A percentile compares a stretch with the other conserved stretches of the same genome.
phyloP scores from a whole-genome alignment of 805 yeast species.

The Wickerhamiella azymoides region DNA sequence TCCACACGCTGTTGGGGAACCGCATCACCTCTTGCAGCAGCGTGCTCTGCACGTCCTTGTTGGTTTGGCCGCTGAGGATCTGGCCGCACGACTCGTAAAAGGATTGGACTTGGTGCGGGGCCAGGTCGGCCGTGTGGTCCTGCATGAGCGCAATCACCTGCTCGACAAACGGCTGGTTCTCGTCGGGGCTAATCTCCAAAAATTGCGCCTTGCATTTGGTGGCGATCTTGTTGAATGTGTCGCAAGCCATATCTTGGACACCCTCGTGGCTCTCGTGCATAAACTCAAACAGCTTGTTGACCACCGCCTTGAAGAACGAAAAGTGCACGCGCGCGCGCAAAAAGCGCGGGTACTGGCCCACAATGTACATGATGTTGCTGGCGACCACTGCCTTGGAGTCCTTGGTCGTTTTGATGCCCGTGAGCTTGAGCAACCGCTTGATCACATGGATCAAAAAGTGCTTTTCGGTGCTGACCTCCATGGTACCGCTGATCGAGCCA shows the following conservation, averaged over 20 bases:
- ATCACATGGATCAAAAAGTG: slow-evolving; percentile 85
- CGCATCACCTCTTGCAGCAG: slow-evolving; percentile 70
- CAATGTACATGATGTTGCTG: slow-evolving; percentile 98
- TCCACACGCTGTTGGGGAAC: slow-evolving; percentile 91
- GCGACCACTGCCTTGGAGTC: slow-evolving; percentile 99
- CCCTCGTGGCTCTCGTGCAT: slow-evolving; percentile 99
- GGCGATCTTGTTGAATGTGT: slow-evolving; percentile 91
- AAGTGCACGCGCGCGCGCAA: slow-evolving; percentile 96
- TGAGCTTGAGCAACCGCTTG: slow-evolving; percentile 77
- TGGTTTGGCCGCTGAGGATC: slow-evolving; percentile 76
- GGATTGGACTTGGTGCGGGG: slow-evolving; percentile 95
- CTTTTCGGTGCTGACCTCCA: slow-evolving; percentile 94
- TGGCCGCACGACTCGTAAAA: slow-evolving; percentile 96
- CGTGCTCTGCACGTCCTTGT: slow-evolving; percentile 52
- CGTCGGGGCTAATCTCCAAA: slow-evolving; percentile 74
- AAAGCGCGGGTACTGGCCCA: slow-evolving; percentile 96
- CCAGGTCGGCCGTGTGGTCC: slow-evolving; percentile 76
- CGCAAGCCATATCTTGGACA: slow-evolving; percentile 99
- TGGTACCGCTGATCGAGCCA: slow-evolving; percentile 96
- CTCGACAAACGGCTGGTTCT: slow-evolving; percentile 79
- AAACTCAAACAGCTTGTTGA: slow-evolving; percentile 87
- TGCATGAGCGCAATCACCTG: slow-evolving; percentile 77
- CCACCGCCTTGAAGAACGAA: slow-evolving; percentile 93
- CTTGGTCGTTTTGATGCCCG: slow-evolving; percentile 93
- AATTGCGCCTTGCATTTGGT: slow-evolving; percentile 92